Conservation (phyloP, 2,329 filamentous ascomycete genomes). For the Cercospora citrullina region DNA sequence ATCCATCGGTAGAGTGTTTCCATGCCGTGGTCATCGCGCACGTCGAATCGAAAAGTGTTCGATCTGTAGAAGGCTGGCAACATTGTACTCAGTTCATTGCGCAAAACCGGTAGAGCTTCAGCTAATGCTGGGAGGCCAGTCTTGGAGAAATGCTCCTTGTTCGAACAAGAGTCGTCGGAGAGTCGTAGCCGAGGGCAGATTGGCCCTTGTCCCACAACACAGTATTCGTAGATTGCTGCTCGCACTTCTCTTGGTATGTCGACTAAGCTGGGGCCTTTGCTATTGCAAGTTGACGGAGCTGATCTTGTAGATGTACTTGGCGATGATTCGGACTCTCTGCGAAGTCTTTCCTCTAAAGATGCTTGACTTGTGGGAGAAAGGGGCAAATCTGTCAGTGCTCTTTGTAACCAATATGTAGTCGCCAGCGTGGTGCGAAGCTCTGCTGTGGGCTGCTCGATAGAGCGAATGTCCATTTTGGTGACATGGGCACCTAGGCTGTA, state of each 20-base stretch:
- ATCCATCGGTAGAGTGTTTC: slow-evolving; percentile 17
- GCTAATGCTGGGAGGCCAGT: slow-evolving; percentile 16
- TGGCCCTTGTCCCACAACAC: slow-evolving; percentile 7
- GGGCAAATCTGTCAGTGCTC: slow-evolving; percentile 17
- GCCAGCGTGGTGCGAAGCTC: slow-evolving; percentile 21
- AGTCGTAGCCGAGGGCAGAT: slow-evolving; percentile 6
- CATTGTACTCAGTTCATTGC: slow-evolving; percentile 3
- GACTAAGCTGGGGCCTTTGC: slow-evolving; percentile 5
- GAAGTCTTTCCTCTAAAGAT: slow-evolving; percentile 11
- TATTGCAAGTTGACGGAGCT: not conserved
- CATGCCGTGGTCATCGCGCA: slow-evolving; percentile 13
- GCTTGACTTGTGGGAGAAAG: slow-evolving; percentile 15
- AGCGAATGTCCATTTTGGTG: slow-evolving; percentile 23
- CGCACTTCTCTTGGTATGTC: slow-evolving; percentile 18
- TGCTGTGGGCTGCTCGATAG: slow-evolving; percentile 17
- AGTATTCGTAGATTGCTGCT: slow-evolving; percentile 21
- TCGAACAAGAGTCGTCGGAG: not conserved
- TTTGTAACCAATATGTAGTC: slow-evolving; percentile 24
- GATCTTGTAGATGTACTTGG: slow-evolving; percentile 1
- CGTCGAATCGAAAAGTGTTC: slow-evolving; percentile 24
- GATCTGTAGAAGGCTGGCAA: slow-evolving; percentile 16
- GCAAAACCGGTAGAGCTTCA: slow-evolving; percentile 7
- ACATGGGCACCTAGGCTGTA: slow-evolving; percentile 19
- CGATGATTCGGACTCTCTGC: slow-evolving; percentile 13
- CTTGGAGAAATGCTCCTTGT: not conserved